Evolutionary conservation across 768 basidiomycete genomes (phyloP).

Genomic region (Stropharia rugosoannulata): DNA sequence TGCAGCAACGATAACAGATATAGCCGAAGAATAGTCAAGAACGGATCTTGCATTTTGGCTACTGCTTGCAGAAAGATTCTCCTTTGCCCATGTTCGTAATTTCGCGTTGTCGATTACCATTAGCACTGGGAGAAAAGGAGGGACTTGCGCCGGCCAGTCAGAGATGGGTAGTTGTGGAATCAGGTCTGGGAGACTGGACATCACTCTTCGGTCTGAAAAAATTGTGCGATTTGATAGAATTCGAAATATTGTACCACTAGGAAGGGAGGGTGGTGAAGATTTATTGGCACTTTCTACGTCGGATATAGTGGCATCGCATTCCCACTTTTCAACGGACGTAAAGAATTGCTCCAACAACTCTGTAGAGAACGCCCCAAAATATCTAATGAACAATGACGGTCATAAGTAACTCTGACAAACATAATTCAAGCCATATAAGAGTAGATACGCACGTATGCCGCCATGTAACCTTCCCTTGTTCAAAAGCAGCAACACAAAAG

Average conservation of each 20-base stretch:
- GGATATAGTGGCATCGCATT: constrained; percentile 51
- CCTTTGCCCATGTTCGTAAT: constrained; percentile 61
- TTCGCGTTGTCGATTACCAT: constrained; percentile 46
- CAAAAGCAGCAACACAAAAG: constrained; percentile 67
- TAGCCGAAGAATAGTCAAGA: constrained; percentile 46
- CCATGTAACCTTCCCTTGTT: constrained; percentile 62
- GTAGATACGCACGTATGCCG: constrained; percentile 63
- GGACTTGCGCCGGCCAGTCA: constrained; percentile 56
- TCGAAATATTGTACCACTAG: constrained; percentile 57
- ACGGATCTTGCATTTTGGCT: constrained; percentile 49
- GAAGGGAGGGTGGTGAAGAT: constrained; percentile 22
- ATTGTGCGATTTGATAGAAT: constrained; percentile 61
- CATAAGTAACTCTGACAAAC: neutral
- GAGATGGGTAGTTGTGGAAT: constrained; percentile 35
- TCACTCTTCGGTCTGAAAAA: constrained; percentile 49
- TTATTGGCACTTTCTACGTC: constrained; percentile 35
- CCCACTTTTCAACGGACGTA: constrained; percentile 63
- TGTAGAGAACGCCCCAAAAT: constrained; percentile 65
- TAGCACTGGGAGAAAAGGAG: constrained; percentile 62
- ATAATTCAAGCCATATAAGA: constrained; percentile 9
- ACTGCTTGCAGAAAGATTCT: constrained; percentile 39
- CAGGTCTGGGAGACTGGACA: constrained; percentile 35
- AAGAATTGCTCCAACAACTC: constrained; percentile 58
- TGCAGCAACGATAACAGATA: constrained; percentile 38
- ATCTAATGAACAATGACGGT: constrained; percentile 39